Evolutionary conservation across 2,329 filamentous ascomycete species (phyloP).

Genomic region (Pyrenophora tritici-repentis): DNA sequence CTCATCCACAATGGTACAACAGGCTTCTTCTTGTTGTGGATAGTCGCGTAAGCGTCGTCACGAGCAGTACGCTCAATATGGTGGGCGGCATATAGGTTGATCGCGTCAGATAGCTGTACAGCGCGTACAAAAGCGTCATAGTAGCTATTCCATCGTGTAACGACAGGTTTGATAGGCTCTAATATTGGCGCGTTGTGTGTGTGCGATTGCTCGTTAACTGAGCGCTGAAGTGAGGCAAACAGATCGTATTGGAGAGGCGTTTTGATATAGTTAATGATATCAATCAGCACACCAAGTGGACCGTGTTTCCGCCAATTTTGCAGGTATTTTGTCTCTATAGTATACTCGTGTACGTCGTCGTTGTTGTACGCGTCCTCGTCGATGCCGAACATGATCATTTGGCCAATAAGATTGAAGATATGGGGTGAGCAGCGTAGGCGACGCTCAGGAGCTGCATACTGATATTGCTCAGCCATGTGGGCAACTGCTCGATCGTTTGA

Average conservation of each 20-base stretch:
- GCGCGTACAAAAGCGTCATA: constrained; percentile 1
- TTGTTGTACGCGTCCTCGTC: constrained; percentile 3
- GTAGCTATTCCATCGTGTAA: neutral
- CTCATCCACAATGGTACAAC: neutral
- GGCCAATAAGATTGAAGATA: neutral
- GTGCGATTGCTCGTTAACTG: neutral
- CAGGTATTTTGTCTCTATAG: neutral
- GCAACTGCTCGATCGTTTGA: neutral
- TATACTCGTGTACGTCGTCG: neutral
- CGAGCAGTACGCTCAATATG: neutral
- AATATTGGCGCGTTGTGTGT: neutral
- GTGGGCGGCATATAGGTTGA: neutral
- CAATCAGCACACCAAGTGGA: neutral
- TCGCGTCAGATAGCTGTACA: neutral
- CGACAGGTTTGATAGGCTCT: constrained; percentile 1
- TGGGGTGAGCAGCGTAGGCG: constrained; percentile 5
- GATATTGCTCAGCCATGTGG: neutral
- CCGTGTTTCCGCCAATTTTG: neutral
- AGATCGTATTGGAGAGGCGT: constrained; percentile 2
- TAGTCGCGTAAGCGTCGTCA: neutral
- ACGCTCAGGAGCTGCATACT: neutral
- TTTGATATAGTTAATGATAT: constrained; percentile 4
- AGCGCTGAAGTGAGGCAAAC: neutral
- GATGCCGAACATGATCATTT: neutral
- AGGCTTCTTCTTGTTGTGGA: neutral